Base-by-base conservation (phyloP, 2,329 filamentous ascomycete species). In the Talaromyces piceae region DNA sequence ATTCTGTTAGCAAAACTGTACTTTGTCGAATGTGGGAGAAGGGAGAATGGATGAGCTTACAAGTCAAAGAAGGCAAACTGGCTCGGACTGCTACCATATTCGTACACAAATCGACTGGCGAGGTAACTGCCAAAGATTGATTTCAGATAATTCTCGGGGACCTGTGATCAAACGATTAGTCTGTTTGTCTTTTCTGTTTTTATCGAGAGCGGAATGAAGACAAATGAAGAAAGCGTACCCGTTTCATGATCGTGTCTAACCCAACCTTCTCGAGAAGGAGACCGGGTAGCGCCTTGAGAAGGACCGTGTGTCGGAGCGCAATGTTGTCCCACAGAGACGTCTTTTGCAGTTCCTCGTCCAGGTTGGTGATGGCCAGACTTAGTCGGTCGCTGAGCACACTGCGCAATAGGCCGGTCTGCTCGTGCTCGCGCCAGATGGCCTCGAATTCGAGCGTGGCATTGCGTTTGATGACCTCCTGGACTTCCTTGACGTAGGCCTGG, bases 1-100 rank as follows among this genome's bases (percentile, higher is more conserved):
- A 4, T 50, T 11, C 22, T 41, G 44, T 33, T 43, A 49, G 37
- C 27, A 31, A 11, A 9, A 3, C 26, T 23, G 30, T 22, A 13
- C 4, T 25, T 48, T 48, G 26, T n/a, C n/a, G n/a, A n/a, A n/a
- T n/a, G 44, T n/a, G 31, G 20, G 3, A 9, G 18, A 26, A 2
- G 12, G 13, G 22, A 37, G n/a, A 37, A 45, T 28, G 23, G 44
- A 54, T 18, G 45, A 53, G 86, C 87, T 82, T 75, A 91, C 87
- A 97, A 98, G 68, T 95, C 89, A 72, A 95, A 98, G 78, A 98
- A 98, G 33, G 91, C 90, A 75, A 98, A 97, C 64, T 96, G 91
- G 75, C 86, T 93, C 4, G 93, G 91, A 59, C 82, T 85, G 67
- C 90, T 91, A 63, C 93, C 93, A 67, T 91, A 93, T 68, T 95